phyloP scores from a whole-genome alignment of 345 rosid genomes.

The Mallotus nudiflorus region DNA sequence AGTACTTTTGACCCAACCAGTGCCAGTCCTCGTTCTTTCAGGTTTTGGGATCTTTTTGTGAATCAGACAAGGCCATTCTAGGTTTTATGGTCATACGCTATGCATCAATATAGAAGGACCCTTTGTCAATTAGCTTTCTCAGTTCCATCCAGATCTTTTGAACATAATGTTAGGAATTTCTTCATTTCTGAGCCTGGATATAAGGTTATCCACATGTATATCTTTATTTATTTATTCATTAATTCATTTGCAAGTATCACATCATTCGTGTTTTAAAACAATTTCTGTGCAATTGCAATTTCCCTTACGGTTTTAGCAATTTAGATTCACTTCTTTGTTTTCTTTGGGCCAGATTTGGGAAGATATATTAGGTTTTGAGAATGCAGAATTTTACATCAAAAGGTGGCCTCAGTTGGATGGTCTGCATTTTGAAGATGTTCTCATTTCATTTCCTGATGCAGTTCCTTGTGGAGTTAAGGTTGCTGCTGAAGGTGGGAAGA shows the following conservation, averaged over 20 bases:
- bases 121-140: not conserved
- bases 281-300: not conserved
- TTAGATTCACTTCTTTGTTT: not conserved
- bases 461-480: constrained; percentile 89
- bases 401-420: constrained; percentile 89
- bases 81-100: no score
- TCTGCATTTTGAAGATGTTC: constrained; percentile 63
- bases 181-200: not conserved
- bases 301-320: not conserved
- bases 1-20: not conserved
- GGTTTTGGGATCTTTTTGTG: no score
- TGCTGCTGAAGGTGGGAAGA: constrained; percentile 72
- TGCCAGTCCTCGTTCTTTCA: no score
- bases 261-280: not conserved
- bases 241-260: not conserved
- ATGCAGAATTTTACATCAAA: constrained; percentile 84
- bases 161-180: no score
- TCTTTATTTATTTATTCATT: not conserved
- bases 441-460: constrained; percentile 82
- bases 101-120: not conserved
- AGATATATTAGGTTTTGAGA: constrained; percentile 91
- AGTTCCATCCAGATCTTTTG: not conserved
- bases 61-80: no score
- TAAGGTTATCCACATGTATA: no score
- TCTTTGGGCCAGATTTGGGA: constrained; percentile 75